A percentile compares a stretch with the other conserved stretches of the same genome.
phyloP scores from a whole-genome alignment of 2,329 filamentous ascomycete genomes.

The Ambrosiella xylebori region DNA sequence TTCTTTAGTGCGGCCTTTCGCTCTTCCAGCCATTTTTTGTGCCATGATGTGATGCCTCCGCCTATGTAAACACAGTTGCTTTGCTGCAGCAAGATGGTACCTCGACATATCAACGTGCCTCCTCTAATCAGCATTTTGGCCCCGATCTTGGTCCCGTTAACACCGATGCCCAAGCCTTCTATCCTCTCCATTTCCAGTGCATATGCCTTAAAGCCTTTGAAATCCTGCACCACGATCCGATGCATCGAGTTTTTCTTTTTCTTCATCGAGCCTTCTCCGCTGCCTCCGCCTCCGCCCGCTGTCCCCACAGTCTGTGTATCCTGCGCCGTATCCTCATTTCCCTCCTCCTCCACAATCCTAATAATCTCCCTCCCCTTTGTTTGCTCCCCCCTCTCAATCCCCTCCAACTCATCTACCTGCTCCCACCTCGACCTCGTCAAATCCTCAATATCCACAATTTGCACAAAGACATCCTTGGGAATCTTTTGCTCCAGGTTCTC shows the following conservation, averaged over 20 bases:
- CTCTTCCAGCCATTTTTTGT: conserved; percentile 58
- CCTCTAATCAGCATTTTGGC: conserved; percentile 61
- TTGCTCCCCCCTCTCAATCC: conserved; percentile 53
- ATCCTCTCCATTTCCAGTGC: conserved; percentile 56
- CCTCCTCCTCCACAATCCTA: conserved; percentile 35
- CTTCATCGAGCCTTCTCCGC: conserved; percentile 9
- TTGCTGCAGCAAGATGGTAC: conserved; percentile 62
- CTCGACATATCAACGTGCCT: conserved; percentile 50
- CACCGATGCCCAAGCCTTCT: conserved; percentile 42
- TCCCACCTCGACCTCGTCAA: conserved; percentile 66
- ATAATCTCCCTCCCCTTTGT: conserved; percentile 68
- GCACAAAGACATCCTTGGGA: conserved; percentile 48
- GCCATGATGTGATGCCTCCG: conserved; percentile 68
- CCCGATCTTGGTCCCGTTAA: conserved; percentile 48
- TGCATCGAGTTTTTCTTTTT: conserved; percentile 42
- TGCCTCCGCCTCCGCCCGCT: conserved; percentile 13
- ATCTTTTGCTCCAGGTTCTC: conserved; percentile 39
- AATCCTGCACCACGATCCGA: conserved; percentile 70
- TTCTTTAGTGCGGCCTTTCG: conserved; percentile 49
- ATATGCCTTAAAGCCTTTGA: conserved; percentile 47
- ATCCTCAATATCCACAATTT: conserved; percentile 77
- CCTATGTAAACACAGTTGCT: conserved; percentile 55
- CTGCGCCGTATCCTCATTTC: conserved; percentile 14
- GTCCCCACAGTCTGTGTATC: background rate
- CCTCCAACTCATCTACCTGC: conserved; percentile 68